Conservation (phyloP, 1,284 basidiomycete genomes). For the Lignosus rhinocerotis region DNA sequence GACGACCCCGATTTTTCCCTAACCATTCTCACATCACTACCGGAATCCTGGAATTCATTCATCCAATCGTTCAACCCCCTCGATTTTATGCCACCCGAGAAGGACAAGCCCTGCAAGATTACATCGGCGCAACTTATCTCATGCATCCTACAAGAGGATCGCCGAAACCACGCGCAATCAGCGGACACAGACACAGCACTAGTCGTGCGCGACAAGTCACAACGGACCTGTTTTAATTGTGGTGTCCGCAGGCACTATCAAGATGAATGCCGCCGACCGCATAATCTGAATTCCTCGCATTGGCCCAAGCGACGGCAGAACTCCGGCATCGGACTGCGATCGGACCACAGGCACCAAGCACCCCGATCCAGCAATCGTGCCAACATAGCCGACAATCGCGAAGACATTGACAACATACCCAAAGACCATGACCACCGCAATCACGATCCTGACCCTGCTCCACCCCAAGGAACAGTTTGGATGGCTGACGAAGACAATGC, state of each 20-base stretch:
- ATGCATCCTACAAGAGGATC: slow-evolving; percentile 35
- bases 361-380: not conserved
- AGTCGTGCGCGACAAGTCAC: not conserved
- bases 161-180: not conserved
- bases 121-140: slow-evolving; percentile 32
- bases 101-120: not conserved
- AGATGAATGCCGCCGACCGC: no score
- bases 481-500: slow-evolving; percentile 1
- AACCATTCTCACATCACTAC: slow-evolving; percentile 38
- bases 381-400: not conserved
- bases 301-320: not conserved
- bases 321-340: not conserved
- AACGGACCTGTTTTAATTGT: slow-evolving; percentile 4
- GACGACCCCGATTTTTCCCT: slow-evolving; percentile 19
- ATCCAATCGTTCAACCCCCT: slow-evolving; percentile 30
- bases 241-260: slow-evolving; percentile 2
- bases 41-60: slow-evolving; percentile 39
- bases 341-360: not conserved
- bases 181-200: slow-evolving; percentile 11
- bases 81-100: slow-evolving; percentile 9
- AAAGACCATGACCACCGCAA: no score
- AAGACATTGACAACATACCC: no score
- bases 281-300: not conserved
- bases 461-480: not conserved
- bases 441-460: no score